Conservation (phyloP, 495 filamentous ascomycete genomes). For the Astrothelium subdiscretum region DNA sequence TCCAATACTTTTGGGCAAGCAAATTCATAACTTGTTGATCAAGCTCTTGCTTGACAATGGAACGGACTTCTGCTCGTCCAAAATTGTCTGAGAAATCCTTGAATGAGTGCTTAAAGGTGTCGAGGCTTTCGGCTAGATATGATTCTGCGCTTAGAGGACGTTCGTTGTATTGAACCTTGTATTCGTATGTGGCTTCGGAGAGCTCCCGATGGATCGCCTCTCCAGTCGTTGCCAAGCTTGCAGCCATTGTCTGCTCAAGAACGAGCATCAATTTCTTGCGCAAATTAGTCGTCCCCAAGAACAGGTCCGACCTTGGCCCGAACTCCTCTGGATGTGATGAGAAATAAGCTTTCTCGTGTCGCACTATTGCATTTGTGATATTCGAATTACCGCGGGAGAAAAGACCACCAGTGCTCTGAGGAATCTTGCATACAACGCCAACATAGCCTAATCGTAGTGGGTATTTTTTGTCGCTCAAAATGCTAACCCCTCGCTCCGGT, state of each 20-base stretch:
- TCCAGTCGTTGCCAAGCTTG: slow-evolving; percentile 72
- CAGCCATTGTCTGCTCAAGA: slow-evolving; percentile 92
- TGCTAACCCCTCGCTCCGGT: slow-evolving; percentile 58
- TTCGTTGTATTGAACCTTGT: slow-evolving; percentile 99
- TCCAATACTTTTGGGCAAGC: slow-evolving; percentile 94
- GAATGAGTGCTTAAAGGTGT: slow-evolving; percentile 96
- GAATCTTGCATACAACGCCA: slow-evolving; percentile 77
- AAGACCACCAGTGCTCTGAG: slow-evolving; percentile 55
- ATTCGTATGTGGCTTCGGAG: slow-evolving; percentile 95
- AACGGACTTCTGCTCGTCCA: slow-evolving; percentile 76
- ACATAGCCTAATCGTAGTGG: slow-evolving; percentile 94
- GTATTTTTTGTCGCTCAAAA: slow-evolving; percentile 83
- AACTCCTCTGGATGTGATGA: slow-evolving; percentile 72
- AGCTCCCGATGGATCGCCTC: slow-evolving; percentile 91
- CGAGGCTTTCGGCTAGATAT: slow-evolving; percentile 86
- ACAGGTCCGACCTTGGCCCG: slow-evolving; percentile 55
- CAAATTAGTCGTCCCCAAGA: slow-evolving; percentile 72
- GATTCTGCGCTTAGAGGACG: slow-evolving; percentile 87
- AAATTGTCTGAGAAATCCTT: slow-evolving; percentile 84
- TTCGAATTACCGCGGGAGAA: slow-evolving; percentile 79
- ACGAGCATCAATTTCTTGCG: slow-evolving; percentile 95
- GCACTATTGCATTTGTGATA: slow-evolving; percentile 67
- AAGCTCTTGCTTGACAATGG: slow-evolving; percentile 81
- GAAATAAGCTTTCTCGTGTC: slow-evolving; percentile 85
- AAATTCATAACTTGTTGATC: slow-evolving; percentile 93